Base-by-base conservation (phyloP, 768 basidiomycete genomes). In the Tremella mesenterica region DNA sequence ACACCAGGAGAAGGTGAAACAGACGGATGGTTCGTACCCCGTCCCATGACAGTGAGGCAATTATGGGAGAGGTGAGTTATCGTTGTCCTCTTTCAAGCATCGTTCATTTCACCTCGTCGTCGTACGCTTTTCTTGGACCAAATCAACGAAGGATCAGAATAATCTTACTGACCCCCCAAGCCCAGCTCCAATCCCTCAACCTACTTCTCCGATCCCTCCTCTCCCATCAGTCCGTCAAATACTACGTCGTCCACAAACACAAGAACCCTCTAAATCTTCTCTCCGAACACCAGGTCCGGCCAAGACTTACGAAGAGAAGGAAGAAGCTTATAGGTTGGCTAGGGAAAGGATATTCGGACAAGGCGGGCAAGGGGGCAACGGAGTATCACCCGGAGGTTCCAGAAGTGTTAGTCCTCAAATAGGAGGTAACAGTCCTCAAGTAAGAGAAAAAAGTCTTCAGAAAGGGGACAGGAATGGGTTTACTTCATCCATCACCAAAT, bases 231-330 rank as follows among this genome's bases (percentile, higher is more conserved):
- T n/a, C 52, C 43, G 10, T 29, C 43, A 53, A 26, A 53, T 53
- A 18, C 52, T 53, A 3, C 23, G 52, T 14, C 23, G 52, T 33
- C 52, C 52, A 18, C 45, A 41, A 16, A 23, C n/a, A n/a, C n/a
- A 41, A 16, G n/a, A n/a, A 12, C 30, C 21, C 25, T 12, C 47
- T 18, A 29, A 48, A 30, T 25, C 45, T 20, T 26, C 23, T 6
- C 20, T 27, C 18, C 29, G 27, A 18, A 18, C 47, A 30, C n/a
- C 47, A 20, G 18, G 14, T 3, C 55, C 51, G 10, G 30, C 76
- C 1, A 70, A 70, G 48, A 64, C 60, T 12, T 39, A 64, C 23
- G 60, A 58, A 36, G 63, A 67, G 52, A 49, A 62, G 31, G 68
- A 63, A 33, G 65, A 61, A 31, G 61, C 63, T 47, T 70, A 70